These are phyloP conservation scores for Mucor mucedo DNA, from an alignment of 371 early-diverging fungal species.

Conservation along the genomic window DNA sequence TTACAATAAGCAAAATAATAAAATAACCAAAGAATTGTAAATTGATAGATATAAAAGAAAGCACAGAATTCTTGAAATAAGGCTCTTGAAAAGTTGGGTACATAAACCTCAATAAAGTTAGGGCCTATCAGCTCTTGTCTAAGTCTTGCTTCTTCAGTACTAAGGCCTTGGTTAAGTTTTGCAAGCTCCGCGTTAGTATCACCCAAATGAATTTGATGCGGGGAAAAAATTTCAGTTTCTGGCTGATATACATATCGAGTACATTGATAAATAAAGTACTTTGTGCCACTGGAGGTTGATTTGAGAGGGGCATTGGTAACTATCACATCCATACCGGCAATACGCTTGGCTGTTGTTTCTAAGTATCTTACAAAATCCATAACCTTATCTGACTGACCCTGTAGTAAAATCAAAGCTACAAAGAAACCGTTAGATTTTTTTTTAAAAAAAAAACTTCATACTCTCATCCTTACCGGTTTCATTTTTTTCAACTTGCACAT, in stretches of 20 bases:
- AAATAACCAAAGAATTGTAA: conserved; percentile 76
- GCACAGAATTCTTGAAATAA: conserved; percentile 69
- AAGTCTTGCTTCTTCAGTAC: conserved; percentile 58
- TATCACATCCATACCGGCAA: conserved; percentile 44
- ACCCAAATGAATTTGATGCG: conserved; percentile 64
- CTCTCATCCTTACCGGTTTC: conserved; percentile 28
- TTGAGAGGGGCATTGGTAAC: conserved; percentile 48
- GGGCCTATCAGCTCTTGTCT: conserved; percentile 71
- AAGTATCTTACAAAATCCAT: conserved; percentile 21
- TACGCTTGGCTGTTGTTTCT: conserved; percentile 32
- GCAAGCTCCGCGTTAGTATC: conserved; percentile 52
- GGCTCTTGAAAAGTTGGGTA: conserved; percentile 60
- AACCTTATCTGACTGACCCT: conserved; percentile 14
- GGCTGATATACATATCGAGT: conserved; percentile 61
- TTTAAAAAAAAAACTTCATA: not conserved
- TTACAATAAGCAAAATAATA: conserved; percentile 72
- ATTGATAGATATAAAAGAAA: conserved; percentile 83
- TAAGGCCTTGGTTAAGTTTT: conserved; percentile 53
- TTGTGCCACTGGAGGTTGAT: conserved; percentile 57
- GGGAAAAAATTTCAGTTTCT: conserved; percentile 50
- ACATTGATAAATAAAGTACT: conserved; percentile 78
- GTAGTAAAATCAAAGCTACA: conserved; percentile 18
- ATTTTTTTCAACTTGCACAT: conserved; percentile 72
- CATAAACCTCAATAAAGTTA: conserved; percentile 71
- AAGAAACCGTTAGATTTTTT: not conserved